phyloP scores from a whole-genome alignment of 192 early-diverging fungal genomes.

The Coemansia sp. region DNA sequence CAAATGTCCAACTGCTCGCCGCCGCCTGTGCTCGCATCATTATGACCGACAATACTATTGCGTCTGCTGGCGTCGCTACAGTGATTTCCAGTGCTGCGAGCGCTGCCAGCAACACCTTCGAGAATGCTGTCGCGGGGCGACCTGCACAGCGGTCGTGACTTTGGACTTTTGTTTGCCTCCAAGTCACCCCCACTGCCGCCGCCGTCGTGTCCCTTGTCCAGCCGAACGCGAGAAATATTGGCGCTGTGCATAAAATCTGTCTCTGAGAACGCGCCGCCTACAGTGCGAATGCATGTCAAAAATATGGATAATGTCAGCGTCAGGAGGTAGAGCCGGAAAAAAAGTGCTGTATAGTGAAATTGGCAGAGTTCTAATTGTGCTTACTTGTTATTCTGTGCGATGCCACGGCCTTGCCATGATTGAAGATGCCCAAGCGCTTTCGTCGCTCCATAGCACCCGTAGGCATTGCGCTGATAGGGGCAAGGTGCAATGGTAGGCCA shows the following conservation, averaged over 20 bases:
- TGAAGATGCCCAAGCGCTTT: conserved; percentile 42
- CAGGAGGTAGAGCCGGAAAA: not conserved
- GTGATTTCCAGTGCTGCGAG: conserved; percentile 9
- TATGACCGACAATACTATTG: conserved; percentile 2
- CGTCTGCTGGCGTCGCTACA: not conserved
- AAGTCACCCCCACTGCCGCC: not conserved
- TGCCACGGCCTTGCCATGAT: conserved; percentile 46
- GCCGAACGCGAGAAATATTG: conserved; percentile 31
- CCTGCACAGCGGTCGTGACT: not conserved
- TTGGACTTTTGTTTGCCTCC: not conserved
- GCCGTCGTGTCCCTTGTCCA: conserved; percentile 14
- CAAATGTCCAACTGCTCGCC: not conserved
- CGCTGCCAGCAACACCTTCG: not conserved
- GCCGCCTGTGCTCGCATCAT: not conserved
- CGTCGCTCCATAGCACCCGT: conserved; percentile 1
- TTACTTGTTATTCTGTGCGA: conserved; percentile 35
- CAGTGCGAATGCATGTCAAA: conserved; percentile 6
- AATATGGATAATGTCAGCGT: not conserved
- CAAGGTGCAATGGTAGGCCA: not conserved
- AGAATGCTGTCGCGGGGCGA: not conserved
- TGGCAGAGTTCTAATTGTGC: not conserved
- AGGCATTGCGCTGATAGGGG: conserved; percentile 21
- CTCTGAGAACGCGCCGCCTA: conserved; percentile 49
- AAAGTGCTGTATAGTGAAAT: not conserved
- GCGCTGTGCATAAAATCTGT: conserved; percentile 29